Percentiles rank a stretch among this genome's conserved stretches.
These are phyloP conservation scores for Neurospora sp. DNA, from an alignment of 495 filamentous ascomycete species.

Conservation along the genomic window DNA sequence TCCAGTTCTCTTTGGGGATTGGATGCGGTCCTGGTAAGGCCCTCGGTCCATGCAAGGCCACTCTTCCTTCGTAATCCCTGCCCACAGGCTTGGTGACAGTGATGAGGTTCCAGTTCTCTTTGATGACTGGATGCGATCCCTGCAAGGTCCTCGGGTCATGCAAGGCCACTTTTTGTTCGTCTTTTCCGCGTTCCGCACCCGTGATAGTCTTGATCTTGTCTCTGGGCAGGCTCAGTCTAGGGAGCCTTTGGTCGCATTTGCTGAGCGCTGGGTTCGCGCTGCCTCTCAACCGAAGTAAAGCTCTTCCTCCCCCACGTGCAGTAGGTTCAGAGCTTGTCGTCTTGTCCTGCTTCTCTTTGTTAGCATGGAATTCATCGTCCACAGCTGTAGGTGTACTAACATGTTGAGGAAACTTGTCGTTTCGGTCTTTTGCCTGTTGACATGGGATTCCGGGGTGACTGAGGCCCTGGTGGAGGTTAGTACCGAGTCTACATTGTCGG, in stretches of 20 bases:
- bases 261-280: background rate
- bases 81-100: background rate
- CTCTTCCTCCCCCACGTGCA: background rate
- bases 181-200: background rate
- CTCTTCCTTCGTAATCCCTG: background rate
- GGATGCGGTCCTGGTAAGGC: fast-evolving
- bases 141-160: too few relatives aligned
- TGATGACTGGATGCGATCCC: background rate
- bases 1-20: background rate
- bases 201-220: background rate
- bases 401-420: background rate
- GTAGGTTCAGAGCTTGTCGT: too few relatives aligned
- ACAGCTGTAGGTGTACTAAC: background rate
- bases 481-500: background rate
- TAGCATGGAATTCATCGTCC: background rate
- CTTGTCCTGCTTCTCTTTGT: background rate
- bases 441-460: background rate
- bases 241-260: too few relatives aligned
- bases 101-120: background rate
- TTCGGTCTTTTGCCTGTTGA: background rate
- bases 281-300: background rate
- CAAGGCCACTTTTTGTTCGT: background rate
- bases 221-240: too few relatives aligned
- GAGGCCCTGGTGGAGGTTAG: background rate
- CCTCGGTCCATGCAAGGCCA: background rate